phyloP scores from a whole-genome alignment of 2,329 filamentous ascomycete genomes.

The Ophiostoma tasmaniense region DNA sequence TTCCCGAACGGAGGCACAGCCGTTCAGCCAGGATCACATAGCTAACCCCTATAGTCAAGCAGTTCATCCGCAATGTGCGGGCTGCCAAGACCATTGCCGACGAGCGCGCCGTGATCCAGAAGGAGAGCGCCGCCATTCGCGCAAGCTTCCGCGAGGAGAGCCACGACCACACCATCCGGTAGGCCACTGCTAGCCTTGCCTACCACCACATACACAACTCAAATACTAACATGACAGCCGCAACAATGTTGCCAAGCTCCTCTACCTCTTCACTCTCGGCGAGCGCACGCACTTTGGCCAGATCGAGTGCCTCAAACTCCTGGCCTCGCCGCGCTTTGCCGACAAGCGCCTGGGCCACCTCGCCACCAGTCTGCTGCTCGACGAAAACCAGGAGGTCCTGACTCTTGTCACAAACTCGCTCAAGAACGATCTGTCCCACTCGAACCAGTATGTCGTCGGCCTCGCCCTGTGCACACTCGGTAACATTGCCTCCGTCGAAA shows the following conservation, averaged over 20 bases:
- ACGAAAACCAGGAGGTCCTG: conserved; percentile 97
- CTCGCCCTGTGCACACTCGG: conserved; percentile 92
- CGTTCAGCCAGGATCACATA: no score
- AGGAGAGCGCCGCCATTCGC: conserved; percentile 95
- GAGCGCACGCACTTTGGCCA: conserved; percentile 98
- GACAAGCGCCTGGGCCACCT: conserved; percentile 95
- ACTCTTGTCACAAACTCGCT: conserved; percentile 96
- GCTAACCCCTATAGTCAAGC: conserved; percentile 64
- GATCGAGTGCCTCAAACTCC: conserved; percentile 96
- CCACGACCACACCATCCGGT: conserved; percentile 85
- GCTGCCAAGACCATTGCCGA: conserved; percentile 98
- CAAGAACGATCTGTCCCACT: conserved; percentile 94
- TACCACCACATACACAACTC: background rate
- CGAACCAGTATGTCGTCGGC: conserved; percentile 96
- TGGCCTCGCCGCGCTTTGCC: conserved; percentile 93
- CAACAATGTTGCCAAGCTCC: conserved; percentile 97
- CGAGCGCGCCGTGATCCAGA: conserved; percentile 95
- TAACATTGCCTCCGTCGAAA: conserved; percentile 96
- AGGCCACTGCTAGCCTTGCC: background rate
- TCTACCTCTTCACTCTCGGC: conserved; percentile 95
- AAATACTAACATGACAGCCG: conserved; percentile 47
- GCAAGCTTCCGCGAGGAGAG: conserved; percentile 97
- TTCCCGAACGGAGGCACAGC: background rate
- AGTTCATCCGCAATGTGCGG: conserved; percentile 98
- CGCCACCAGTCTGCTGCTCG: conserved; percentile 88